Base-by-base conservation (phyloP, 768 basidiomycete species). In the Tricholoma sp. region DNA sequence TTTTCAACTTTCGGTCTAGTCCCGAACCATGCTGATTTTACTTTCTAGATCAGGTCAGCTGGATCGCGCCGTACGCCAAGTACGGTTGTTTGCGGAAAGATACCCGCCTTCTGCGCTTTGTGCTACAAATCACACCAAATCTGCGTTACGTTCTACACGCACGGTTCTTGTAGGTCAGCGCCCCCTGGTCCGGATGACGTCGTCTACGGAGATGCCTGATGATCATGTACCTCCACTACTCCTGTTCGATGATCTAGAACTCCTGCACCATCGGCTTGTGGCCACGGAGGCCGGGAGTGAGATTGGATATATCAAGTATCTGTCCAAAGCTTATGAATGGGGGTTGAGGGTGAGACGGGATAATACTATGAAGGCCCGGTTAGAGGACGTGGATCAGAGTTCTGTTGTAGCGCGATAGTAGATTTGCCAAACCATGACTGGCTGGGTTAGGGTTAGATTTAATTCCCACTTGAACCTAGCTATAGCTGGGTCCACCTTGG, bases 161-260 rank as follows among this genome's bases (percentile, higher is more conserved):
- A 85, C 82, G 0, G 61, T 74, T 2, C 80, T 92, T 24, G 64
- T 68, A 13, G 83, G 75, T 0, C 64, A 74, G 1, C 78, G 84
- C 12, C 89, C 91, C 3, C 69, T 94, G 31, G 87, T 96, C 18
- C 84, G 90, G 18, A 74, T 91, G 61, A 82, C 81, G 2, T 79
- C 84, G 5, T 68, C 71, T 0, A 69, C 75, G 2, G 81, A 83
- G 15, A 76, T 88, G 3, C 80, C 82, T 1, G 94, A 97, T 65
- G 88, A 92, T 61, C 66, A 79, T 20, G 86, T 97, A 6, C 90
- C 94, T 0, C 94, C 94, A 0, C 67, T 94, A 39, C 62, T 96
- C 18, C 78, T 82, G 11, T 96, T 94, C 66, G 61, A 72, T 13
- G 92, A 96, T 65, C 60, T 96, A n/a, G 86, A 90, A 60, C 58